Conservation (phyloP, 2,329 filamentous ascomycete species). For the Emydomyces testavorans region DNA sequence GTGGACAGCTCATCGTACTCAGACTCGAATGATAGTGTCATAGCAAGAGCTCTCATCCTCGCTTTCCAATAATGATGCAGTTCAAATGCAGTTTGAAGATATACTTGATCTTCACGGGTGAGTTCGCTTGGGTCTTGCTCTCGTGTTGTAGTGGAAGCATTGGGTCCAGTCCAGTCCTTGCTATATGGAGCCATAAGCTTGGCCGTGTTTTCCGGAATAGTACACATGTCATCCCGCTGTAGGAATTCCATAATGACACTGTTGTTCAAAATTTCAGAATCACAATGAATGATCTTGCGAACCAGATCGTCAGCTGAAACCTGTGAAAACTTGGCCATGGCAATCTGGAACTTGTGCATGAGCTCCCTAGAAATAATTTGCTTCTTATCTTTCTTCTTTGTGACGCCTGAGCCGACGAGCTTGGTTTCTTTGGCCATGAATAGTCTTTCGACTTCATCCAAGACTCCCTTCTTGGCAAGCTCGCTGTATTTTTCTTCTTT, state of each 20-base stretch:
- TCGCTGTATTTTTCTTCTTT: conserved; percentile 95
- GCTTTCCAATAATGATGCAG: conserved; percentile 98
- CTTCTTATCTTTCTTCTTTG: conserved; percentile 88
- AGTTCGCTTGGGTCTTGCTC: conserved; percentile 82
- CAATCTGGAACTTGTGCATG: conserved; percentile 83
- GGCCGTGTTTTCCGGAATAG: conserved; percentile 75
- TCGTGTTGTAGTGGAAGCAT: conserved; percentile 62
- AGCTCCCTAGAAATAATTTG: conserved; percentile 88
- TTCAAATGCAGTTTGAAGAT: conserved; percentile 83
- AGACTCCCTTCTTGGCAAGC: conserved; percentile 82
- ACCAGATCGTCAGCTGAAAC: conserved; percentile 72
- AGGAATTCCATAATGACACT: conserved; percentile 92
- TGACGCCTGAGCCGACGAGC: conserved; percentile 53
- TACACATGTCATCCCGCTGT: conserved; percentile 83
- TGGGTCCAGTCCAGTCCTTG: conserved; percentile 88
- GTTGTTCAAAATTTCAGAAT: conserved; percentile 78
- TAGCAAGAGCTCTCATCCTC: conserved; percentile 76
- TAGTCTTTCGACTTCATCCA: conserved; percentile 93
- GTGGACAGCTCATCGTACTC: conserved; percentile 87
- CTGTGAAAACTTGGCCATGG: conserved; percentile 85
- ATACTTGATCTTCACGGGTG: conserved; percentile 91
- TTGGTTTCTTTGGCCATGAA: conserved; percentile 98
- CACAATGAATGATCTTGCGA: conserved; percentile 91
- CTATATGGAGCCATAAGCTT: conserved; percentile 93
- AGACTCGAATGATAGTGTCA: conserved; percentile 70